Base-by-base conservation (phyloP, 2,329 filamentous ascomycete species). In the Bipolaris cookei region DNA sequence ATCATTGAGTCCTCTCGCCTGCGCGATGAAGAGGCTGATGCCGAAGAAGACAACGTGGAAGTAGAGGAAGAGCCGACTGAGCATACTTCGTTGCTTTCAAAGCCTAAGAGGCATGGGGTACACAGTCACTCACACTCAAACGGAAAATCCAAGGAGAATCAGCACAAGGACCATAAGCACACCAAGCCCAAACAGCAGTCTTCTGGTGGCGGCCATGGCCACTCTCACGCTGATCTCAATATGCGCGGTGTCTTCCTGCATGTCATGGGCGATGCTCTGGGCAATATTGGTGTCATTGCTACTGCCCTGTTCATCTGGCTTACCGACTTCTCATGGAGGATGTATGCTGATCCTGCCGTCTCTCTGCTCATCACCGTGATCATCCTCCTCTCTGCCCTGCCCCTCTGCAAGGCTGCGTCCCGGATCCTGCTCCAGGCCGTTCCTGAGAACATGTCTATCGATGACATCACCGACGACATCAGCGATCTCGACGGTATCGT, bases 371-470 rank as follows among this genome's bases (percentile, higher is more conserved):
- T 99, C 77, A 97, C 95, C 1, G 78, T 92, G 59, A 88, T 89
- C 68, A 89, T 89, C 56, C 82, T 89, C 39, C 84, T 84, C 63
- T 91, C 90, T 1, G 89, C 90, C 6, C 86, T 95, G 47, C 91
- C 91, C 1, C 85, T 96, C 20, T 93, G 90, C 63, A 85, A 87
- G 64, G 90, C 90, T 28, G 91, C 90, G 4, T 88, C 90, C 47
- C 90, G 95, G 68, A 96, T 99, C 54, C 85, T 99, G 13, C 85
- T 99, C 0, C 95, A 99, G 78, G 95, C 94, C 2, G 96, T 95
- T 0, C 95, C 95, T 0, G 89, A 92, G 57, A 90, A 94, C 51
- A 88, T 99, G 68, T 88, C 89, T 66, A 86, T 97, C 54, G 89
- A 93, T 63, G 91, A 98, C 58, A 94, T 99, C 76, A 90, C 92